A percentile compares a stretch with the other conserved stretches of the same genome.
These are phyloP conservation scores for Aspergillus piperis DNA, from an alignment of 2,329 filamentous ascomycete genomes.

Conservation along the genomic window DNA sequence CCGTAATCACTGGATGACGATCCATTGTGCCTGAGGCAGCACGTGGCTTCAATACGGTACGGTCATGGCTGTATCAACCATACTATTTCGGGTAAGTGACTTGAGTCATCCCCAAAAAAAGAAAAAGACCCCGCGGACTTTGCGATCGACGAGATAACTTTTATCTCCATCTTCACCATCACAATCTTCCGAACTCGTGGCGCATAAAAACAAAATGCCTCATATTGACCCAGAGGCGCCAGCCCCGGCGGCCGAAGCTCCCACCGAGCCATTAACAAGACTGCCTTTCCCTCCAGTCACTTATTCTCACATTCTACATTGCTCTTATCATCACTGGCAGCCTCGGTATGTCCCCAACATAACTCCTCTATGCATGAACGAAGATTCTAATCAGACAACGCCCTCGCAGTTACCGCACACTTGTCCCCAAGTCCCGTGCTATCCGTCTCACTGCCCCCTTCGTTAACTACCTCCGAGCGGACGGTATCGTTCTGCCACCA, in stretches of 20 bases:
- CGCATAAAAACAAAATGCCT: conserved; percentile 27
- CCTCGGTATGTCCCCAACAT: conserved; percentile 56
- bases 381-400: background rate
- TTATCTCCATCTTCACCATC: background rate
- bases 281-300: conserved; percentile 81
- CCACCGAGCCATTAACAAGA: conserved; percentile 24
- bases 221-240: conserved; percentile 27
- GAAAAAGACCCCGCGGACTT: conserved; percentile 11
- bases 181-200: background rate
- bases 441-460: conserved; percentile 76
- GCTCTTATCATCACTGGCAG: conserved; percentile 92
- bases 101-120: conserved; percentile 18
- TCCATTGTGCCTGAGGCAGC: conserved; percentile 23
- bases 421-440: conserved; percentile 82
- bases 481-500: conserved; percentile 79
- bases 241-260: conserved; percentile 13
- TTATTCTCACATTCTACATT: conserved; percentile 85
- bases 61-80: conserved; percentile 11
- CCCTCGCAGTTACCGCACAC: conserved; percentile 65
- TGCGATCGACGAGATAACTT: conserved; percentile 1
- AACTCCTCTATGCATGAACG: conserved; percentile 15
- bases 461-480: conserved; percentile 82
- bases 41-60: conserved; percentile 12
- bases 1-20: conserved; percentile 12
- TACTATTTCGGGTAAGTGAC: conserved; percentile 11